A percentile compares a stretch with the other conserved stretches of the same genome.
Conservation (phyloP, 2,329 filamentous ascomycete species). For the Talaromyces sp. region DNA sequence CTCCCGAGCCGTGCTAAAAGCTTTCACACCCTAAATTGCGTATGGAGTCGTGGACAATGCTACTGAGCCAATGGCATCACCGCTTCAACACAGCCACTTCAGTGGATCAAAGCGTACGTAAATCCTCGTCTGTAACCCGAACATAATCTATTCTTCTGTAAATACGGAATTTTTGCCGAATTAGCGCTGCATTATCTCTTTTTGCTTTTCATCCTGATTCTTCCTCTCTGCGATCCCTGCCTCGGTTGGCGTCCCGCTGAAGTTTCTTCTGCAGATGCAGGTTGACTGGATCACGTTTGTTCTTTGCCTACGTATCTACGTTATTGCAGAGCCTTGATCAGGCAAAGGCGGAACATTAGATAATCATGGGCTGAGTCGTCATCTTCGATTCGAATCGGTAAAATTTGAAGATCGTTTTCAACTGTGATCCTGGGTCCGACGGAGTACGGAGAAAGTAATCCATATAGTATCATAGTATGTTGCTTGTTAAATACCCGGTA, state of each 20-base stretch:
- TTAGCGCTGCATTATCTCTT: neutral
- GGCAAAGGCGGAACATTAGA: neutral
- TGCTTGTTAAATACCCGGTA: neutral
- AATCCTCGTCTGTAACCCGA: neutral
- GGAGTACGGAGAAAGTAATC: conserved; percentile 4
- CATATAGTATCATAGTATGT: no score
- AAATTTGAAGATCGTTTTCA: neutral
- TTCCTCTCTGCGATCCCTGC: neutral
- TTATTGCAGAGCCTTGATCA: neutral
- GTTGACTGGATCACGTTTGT: neutral
- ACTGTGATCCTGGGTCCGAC: neutral
- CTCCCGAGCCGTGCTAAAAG: neutral
- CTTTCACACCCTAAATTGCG: neutral
- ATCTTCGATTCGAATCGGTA: neutral
- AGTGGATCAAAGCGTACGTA: conserved; percentile 15
- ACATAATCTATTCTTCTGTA: neutral
- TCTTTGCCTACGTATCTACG: neutral
- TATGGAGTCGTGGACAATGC: neutral
- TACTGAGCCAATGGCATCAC: conserved; percentile 9
- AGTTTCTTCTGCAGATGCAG: neutral
- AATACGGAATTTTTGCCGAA: conserved; percentile 7
- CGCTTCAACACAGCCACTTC: conserved; percentile 14
- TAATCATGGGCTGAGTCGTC: neutral
- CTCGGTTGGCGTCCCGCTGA: neutral
- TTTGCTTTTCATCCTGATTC: neutral